Evolutionary conservation across 2,329 filamentous ascomycete genomes (phyloP).

Genomic region (Anisogramma anomala): DNA sequence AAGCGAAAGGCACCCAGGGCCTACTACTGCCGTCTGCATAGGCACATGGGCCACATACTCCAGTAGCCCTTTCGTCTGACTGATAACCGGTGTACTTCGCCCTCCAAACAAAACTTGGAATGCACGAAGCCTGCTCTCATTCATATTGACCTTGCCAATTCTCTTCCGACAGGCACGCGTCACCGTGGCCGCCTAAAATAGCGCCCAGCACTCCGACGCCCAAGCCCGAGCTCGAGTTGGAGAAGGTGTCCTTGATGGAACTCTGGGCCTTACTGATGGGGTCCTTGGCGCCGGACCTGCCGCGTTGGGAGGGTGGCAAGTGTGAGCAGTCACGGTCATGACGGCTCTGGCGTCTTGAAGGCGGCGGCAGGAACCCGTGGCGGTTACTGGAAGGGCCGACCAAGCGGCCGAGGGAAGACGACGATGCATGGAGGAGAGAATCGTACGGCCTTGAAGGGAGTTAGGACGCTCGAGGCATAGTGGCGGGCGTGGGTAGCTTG

Average conservation of each 20-base stretch:
- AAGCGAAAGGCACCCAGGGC: no score
- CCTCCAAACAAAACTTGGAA: no score
- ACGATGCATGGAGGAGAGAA: constrained; percentile 12
- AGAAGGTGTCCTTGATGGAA: constrained; percentile 35
- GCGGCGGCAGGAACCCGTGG: constrained; percentile 15
- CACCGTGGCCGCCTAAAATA: constrained; percentile 42
- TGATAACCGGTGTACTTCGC: no score
- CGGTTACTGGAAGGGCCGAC: constrained; percentile 6
- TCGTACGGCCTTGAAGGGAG: constrained; percentile 29
- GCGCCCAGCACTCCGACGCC: constrained; percentile 42
- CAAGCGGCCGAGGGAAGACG: constrained; percentile 1
- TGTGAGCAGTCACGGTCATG: constrained; percentile 18
- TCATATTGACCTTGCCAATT: no score
- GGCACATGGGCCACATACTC: no score
- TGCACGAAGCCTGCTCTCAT: no score
- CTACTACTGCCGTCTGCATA: no score
- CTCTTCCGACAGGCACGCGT: constrained; percentile 23
- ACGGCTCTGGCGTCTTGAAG: constrained; percentile 9
- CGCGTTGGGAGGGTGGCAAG: constrained; percentile 10
- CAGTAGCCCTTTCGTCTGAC: no score
- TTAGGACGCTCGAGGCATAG: background rate
- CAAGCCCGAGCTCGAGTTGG: constrained; percentile 35
- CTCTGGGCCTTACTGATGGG: constrained; percentile 30
- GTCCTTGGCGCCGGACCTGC: constrained; percentile 17
- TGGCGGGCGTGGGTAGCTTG: background rate